Evolutionary conservation across 805 yeast genomes (phyloP).

Genomic region (Pichia nakasei): DNA sequence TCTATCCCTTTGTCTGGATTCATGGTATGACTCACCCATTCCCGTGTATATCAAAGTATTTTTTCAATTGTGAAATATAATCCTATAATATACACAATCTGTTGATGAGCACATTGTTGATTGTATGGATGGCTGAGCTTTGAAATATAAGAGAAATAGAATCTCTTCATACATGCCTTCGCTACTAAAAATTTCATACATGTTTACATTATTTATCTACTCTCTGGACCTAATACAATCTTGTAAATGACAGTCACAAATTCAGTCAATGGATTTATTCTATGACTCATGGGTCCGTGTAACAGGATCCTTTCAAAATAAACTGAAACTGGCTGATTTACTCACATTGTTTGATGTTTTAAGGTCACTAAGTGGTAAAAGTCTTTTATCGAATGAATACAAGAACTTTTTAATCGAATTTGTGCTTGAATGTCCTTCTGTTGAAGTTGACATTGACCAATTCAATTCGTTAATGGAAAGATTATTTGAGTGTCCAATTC

Average conservation of each 20-base stretch:
- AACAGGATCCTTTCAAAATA: background rate
- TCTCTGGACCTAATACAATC: too few species aligned
- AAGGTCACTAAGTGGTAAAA: constrained; percentile 6
- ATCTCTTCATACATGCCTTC: too few species aligned
- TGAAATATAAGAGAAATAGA: too few species aligned
- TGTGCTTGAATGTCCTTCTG: constrained; percentile 9
- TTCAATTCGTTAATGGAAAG: constrained; percentile 12
- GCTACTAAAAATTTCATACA: too few species aligned
- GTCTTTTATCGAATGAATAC: constrained; percentile 11
- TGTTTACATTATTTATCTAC: too few species aligned
- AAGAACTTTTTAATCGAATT: constrained; percentile 14
- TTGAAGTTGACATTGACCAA: constrained; percentile 7
- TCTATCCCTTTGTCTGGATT: background rate
- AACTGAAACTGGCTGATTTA: constrained; percentile 8
- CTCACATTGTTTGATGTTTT: constrained; percentile 10
- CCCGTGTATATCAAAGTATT: too few species aligned
- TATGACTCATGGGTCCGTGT: constrained; percentile 9
- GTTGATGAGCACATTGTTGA: too few species aligned
- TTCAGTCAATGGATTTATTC: background rate
- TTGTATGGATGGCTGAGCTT: too few species aligned
- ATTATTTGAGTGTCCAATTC: constrained; percentile 11
- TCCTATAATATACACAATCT: too few species aligned
- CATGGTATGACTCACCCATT: background rate
- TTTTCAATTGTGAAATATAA: too few species aligned
- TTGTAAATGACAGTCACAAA: too few species aligned